Conservation (phyloP, 2,329 filamentous ascomycete genomes). For the Ascochyta lentis region DNA sequence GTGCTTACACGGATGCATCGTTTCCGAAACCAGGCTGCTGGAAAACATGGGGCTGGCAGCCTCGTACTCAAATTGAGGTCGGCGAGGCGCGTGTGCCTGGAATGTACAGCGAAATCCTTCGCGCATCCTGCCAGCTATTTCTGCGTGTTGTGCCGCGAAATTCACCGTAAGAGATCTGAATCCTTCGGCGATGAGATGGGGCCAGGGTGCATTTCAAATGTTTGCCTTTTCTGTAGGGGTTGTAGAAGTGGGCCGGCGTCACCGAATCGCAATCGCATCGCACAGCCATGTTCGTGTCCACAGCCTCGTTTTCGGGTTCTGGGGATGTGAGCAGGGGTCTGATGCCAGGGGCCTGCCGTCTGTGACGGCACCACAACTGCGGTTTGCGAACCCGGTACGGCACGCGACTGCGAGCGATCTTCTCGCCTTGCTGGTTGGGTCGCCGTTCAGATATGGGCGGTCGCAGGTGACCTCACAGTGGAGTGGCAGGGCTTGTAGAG, state of each 20-base stretch:
- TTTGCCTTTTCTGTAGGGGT: slow-evolving; percentile 1
- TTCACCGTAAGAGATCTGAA: neutral
- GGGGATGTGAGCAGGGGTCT: slow-evolving; percentile 10
- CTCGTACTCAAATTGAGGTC: slow-evolving; percentile 4
- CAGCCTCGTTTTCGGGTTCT: slow-evolving; percentile 16
- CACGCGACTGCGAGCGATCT: slow-evolving; percentile 2
- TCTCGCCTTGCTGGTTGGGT: slow-evolving; percentile 1
- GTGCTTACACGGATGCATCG: slow-evolving; percentile 7
- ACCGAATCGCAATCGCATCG: neutral
- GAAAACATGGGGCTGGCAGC: slow-evolving; percentile 9
- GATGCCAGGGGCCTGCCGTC: slow-evolving; percentile 8
- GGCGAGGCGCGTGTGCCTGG: slow-evolving; percentile 10
- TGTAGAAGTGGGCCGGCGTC: neutral
- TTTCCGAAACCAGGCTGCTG: slow-evolving; percentile 5
- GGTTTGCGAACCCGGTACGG: neutral
- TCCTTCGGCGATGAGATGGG: slow-evolving; percentile 8
- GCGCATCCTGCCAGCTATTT: slow-evolving; percentile 10
- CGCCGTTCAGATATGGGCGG: slow-evolving; percentile 5
- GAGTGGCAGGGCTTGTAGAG: neutral
- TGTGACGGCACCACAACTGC: neutral
- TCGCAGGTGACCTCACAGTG: slow-evolving; percentile 10
- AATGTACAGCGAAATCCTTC: slow-evolving; percentile 12
- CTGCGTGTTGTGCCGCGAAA: slow-evolving; percentile 2
- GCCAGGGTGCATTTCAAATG: slow-evolving; percentile 10
- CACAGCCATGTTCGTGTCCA: slow-evolving; percentile 14